Evolutionary conservation across 345 rosid species (phyloP), one percentile per base, ranked within the genome.

Genomic region (Eucalyptus cloeziana): DNA sequence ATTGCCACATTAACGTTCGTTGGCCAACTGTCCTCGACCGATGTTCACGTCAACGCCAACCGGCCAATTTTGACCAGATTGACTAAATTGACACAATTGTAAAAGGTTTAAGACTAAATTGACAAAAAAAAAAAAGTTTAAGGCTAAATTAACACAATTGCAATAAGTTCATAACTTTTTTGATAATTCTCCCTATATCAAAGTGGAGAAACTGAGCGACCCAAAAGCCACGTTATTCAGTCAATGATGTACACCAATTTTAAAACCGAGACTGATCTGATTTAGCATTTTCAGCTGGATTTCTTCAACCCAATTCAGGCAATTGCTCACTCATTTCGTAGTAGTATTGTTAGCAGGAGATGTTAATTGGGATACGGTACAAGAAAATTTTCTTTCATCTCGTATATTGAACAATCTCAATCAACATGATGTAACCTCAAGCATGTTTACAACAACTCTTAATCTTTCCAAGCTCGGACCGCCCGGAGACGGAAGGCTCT

Each of bases 401-500:
- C 85, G 43, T 76, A 76, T 76, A 76, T 76, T 40, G 30, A 76
- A 40, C 85, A 76, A 76, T 76, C 85, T 76, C 85, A 76, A 76
- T 40, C 25, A 76, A 76, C 85, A 76, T 40, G 85, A 40, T 40
- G 47, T 76, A 76, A 76, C 85, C 47, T 76, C 47, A 76, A 76
- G 85, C 85, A 21, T 76, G 85, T 76, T 40, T 76, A 76, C 85
- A 76, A 76, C 85, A 76, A 76, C 85, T 76, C 44, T 76, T 76
- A 22, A 76, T 21, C 47, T 76, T 76, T 76, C 43, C 85, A 40
- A 76, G 85, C 85, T 76, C 16, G 16, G 85, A 76, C 21, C 85
- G 7, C 85, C 47, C 5, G 2, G 85, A 37, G 85, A 76, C 5
- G 16, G 85, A 40, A 76, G 85, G 47, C 85, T 40, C 85, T 76